Evolutionary conservation across 148 eudicot species (phyloP), one percentile per base, ranked within the genome.

Genomic region (Simmondsia chinensis): DNA sequence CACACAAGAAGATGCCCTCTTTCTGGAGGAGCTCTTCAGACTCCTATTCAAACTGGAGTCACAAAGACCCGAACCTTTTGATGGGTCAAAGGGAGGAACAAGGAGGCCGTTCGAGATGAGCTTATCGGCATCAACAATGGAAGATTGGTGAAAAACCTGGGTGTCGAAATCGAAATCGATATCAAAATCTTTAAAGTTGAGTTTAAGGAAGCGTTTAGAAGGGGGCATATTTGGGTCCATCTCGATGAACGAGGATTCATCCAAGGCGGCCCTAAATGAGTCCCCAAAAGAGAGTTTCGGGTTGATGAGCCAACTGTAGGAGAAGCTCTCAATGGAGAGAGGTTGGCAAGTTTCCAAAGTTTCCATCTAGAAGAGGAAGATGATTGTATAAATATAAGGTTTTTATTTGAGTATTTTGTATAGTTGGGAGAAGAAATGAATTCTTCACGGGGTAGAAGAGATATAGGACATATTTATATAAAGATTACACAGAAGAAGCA

Each of bases 201-300:
- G 68, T 54, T 45, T 51, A 55, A 59, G 58, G 59, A 87, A 87
- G 54, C 96, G 65, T 56, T 72, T 72, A 0, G 96, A 87, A 19
- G 94, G 70, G 13, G 96, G 69, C 60, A 77, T 61, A 11, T 73
- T 80, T 0, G 96, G 96, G 52, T 87, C 89, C 83, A 87, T 83
- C 40, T 87, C 96, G 22, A 87, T 87, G 75, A 87, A 87, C 17
- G 70, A 69, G 23, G 83, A 56, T 37, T 72, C 79, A 50, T 73
- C 88, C 34, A 77, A 22, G 8, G 77, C 66, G 39, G 70, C 64
- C 43, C 85, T 57, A 43, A 66, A 68, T 21, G 95, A 77, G 14
- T 72, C 76, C 20, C 66, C 93, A 23, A 78, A 54, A 20, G 94
- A 70, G 41, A 83, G 87, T 47, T 72, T 70, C 7, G 73, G 48